These are phyloP conservation scores for Diaporthe citrichinensis DNA, from an alignment of 2,329 filamentous ascomycete species.

Conservation along the genomic window DNA sequence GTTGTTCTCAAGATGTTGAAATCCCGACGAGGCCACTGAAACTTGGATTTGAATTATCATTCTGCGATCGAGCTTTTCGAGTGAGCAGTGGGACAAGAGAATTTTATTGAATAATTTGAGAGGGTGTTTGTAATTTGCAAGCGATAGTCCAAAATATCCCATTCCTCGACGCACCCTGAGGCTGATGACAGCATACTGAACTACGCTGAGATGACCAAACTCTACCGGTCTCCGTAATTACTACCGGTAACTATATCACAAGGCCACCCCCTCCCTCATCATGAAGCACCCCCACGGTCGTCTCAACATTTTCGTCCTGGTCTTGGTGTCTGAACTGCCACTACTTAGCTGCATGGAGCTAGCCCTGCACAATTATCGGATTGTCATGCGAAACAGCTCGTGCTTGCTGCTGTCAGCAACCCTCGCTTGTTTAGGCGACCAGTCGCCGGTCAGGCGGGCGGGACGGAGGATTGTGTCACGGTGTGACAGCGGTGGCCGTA, in stretches of 20 bases:
- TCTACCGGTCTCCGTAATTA: too few relatives aligned
- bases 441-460: neutral
- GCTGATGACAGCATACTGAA: neutral
- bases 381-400: neutral
- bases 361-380: slow-evolving; percentile 14
- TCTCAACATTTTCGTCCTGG: slow-evolving; percentile 2
- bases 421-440: slow-evolving; percentile 22
- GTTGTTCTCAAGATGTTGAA: slow-evolving; percentile 8
- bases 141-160: neutral
- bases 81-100: neutral
- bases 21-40: neutral
- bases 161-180: neutral
- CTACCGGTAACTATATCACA: too few relatives aligned
- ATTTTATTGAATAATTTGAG: neutral
- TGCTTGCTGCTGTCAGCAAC: slow-evolving; percentile 17
- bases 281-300: too few relatives aligned
- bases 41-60: neutral
- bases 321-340: neutral
- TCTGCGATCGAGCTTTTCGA: neutral
- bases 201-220: neutral
- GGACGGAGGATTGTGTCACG: neutral
- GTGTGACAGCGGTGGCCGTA: neutral
- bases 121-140: neutral
- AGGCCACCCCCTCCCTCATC: too few relatives aligned
- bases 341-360: slow-evolving; percentile 7